Base-by-base conservation (phyloP, 768 basidiomycete genomes). In the Kwoniella bestiolae region DNA sequence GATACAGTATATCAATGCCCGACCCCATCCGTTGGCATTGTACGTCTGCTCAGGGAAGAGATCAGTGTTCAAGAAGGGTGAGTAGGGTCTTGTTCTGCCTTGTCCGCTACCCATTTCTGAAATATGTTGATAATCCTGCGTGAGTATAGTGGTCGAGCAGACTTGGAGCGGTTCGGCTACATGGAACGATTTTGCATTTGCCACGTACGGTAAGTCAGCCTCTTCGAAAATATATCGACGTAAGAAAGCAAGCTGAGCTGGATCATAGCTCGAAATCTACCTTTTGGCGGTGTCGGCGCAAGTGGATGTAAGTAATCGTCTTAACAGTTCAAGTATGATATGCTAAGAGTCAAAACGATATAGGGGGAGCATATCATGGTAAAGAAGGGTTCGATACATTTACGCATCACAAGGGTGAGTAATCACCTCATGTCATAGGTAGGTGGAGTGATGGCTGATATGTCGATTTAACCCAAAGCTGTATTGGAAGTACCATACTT, bases 231-330 rank as follows among this genome's bases (percentile, higher is more conserved):
- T n/a, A n/a, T n/a, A n/a, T n/a, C n/a, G n/a, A n/a, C n/a, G n/a
- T n/a, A n/a, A n/a, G 35, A 14, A 8, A 35, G 35, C 2, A 41
- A 9, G 38, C 38, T 41, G 38, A 41, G 12, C 12, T 56, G 16
- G 5, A 21, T 32, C 9, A 5, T 12, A 65, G 63, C 63, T 41
- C 63, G 63, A 12, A 65, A 65, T 45, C 47, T 79, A 31, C 80
- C 80, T 0, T 81, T 81, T 62, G 80, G 80, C n/a, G 80, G 80
- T 44, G 75, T 79, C 6, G 80, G 80, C 6, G 74, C 72, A 9
- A 78, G 76, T 61, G 80, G 80, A 25, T 78, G 79, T 80, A 32
- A 70, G 79, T 77, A 1, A 41, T 21, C 38, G 23, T 14, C 25
- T 23, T n/a, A 32, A 29, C 21, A 21, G n/a, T 23, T 21, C 28